Evolutionary conservation across 2,329 filamentous ascomycete species (phyloP), one percentile per base, ranked within the genome.

Genomic region (Trichoderma endophyticum): DNA sequence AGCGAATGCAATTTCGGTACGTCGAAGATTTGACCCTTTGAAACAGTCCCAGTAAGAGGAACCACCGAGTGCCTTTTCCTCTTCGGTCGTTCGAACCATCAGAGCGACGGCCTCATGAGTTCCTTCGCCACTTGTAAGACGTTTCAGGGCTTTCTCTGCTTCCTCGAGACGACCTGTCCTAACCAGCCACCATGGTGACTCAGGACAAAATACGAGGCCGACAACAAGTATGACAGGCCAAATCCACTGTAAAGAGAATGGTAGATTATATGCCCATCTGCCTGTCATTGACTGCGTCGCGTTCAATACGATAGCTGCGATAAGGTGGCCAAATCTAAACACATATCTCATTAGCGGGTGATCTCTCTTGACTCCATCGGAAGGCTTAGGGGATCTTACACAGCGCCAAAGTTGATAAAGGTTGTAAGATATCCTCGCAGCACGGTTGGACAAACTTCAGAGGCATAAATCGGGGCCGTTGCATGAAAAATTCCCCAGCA

Each of bases 1-100:
- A 21, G 48, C 48, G 48, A 21, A 54, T 54, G 39, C 39, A 9
- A 54, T 54, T 54, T 21, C n/a, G 6, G 86, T 87, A 24, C 87
- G 81, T n/a, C 85, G 82, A 1, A 85, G 77, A 48, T 86, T 81
- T 5, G 79, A 76, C 15, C 81, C 81, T 26, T 79, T 80, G 76
- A 86, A 86, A 73, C 83, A 84, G 74, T 85, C 82, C 39, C 39
- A n/a, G 3, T 43, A 43, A n/a, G 39, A 43, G 39, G 39, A 43
- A n/a, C 39, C 39, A 43, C 39, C 15, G 6, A 43, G 39, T 43
- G 18, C 15, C 39, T 43, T 43, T n/a, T 43, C 39, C 3, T 43
- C 39, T 43, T 43, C 39, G 15, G 39, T 43, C 39, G 39, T 43
- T 4, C 39, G 39, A 43, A 43, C 39, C 39, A 43, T 43, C 15